Conservation (phyloP, 2,329 filamentous ascomycete species). For the Truncatella angustata region DNA sequence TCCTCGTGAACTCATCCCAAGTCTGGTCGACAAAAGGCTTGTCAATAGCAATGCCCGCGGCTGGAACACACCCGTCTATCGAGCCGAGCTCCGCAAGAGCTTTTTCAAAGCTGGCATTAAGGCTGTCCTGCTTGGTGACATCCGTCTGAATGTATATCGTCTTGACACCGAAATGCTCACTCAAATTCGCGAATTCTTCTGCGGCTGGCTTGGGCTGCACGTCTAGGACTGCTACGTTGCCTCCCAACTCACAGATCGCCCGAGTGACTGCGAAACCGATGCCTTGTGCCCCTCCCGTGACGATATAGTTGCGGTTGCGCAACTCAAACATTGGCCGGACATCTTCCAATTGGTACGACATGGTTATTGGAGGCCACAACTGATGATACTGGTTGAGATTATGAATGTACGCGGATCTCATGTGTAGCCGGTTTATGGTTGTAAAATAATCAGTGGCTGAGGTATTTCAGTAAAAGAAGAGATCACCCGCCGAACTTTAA, state of each 20-base stretch:
- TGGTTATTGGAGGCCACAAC: neutral
- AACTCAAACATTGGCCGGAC: constrained; percentile 33
- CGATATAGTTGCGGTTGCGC: constrained; percentile 31
- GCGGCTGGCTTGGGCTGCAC: constrained; percentile 30
- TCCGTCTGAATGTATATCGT: constrained; percentile 14
- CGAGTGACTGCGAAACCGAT: constrained; percentile 36
- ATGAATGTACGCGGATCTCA: neutral
- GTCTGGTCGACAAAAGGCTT: constrained; percentile 24
- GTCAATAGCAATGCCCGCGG: constrained; percentile 26
- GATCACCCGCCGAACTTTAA: too few relatives aligned
- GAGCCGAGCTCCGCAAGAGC: constrained; percentile 18
- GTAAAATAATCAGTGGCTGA: too few relatives aligned
- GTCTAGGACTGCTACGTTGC: constrained; percentile 36
- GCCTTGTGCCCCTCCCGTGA: constrained; percentile 38
- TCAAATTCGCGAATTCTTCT: constrained; percentile 24
- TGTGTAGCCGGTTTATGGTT: neutral
- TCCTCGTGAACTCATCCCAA: constrained; percentile 19
- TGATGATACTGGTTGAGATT: neutral
- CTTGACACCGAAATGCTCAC: constrained; percentile 1
- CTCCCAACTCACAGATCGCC: constrained; percentile 39
- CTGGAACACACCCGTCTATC: constrained; percentile 23
- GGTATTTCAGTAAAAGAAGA: too few relatives aligned
- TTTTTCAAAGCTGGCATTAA: constrained; percentile 18
- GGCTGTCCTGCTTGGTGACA: constrained; percentile 16
- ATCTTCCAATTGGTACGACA: constrained; percentile 17